Conservation (phyloP, 305 asterid species). For the Fraxinus platypoda region DNA sequence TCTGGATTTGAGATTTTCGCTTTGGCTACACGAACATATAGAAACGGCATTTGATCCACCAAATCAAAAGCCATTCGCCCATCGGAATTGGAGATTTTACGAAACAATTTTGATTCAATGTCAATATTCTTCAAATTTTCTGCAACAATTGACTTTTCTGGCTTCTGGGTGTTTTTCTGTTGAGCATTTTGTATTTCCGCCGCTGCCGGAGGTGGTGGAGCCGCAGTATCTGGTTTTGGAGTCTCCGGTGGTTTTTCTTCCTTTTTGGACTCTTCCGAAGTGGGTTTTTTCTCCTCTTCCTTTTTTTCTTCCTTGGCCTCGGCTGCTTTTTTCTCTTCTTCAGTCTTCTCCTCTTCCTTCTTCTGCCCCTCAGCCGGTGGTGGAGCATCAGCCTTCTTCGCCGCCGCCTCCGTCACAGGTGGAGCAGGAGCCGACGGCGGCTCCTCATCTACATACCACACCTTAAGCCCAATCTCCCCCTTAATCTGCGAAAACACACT, state of each 20-base stretch:
- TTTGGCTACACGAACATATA: conserved; percentile 72
- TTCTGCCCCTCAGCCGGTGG: conserved; percentile 20
- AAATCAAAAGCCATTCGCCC: conserved; percentile 69
- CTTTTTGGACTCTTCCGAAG: conserved; percentile 23
- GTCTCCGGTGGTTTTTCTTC: conserved; percentile 50
- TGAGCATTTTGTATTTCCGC: conserved; percentile 45
- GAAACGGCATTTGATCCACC: conserved; percentile 80
- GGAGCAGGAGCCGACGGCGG: conserved; percentile 41
- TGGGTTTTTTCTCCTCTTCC: conserved; percentile 31
- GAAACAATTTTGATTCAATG: conserved; percentile 47
- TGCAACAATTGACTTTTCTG: conserved; percentile 18
- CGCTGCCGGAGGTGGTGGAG: conserved; percentile 33
- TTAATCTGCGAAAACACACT: conserved; percentile 90
- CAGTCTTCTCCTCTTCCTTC: conserved; percentile 31
- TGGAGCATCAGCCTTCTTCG: conserved; percentile 20
- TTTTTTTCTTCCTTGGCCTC: conserved; percentile 5
- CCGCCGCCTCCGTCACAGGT: conserved; percentile 31
- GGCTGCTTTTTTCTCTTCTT: conserved; percentile 17
- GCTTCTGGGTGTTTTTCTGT: conserved; percentile 33
- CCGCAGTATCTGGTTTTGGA: conserved; percentile 21
- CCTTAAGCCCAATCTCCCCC: conserved; percentile 79
- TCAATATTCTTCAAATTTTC: conserved; percentile 38
- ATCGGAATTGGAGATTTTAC: conserved; percentile 41
- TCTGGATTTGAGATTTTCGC: conserved; percentile 54
- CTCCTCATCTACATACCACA: conserved; percentile 60